These are phyloP conservation scores for Neoscytalidium dimidiatum DNA, from an alignment of 2,329 filamentous ascomycete genomes.

Conservation along the genomic window DNA sequence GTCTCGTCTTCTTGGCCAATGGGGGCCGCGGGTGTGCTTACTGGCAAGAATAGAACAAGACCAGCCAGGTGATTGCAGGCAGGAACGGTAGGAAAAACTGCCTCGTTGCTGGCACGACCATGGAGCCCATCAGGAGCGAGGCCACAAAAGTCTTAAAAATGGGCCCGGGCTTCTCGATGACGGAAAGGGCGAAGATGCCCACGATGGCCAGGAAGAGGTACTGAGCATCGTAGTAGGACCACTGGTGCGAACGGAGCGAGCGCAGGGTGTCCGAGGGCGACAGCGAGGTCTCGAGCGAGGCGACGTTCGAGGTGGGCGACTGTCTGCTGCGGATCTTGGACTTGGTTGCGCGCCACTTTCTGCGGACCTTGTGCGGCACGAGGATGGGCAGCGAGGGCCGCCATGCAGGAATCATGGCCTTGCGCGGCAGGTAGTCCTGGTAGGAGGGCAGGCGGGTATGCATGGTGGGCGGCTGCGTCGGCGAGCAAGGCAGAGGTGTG, in stretches of 20 bases:
- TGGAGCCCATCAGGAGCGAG: slow-evolving; percentile 65
- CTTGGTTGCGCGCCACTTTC: slow-evolving; percentile 60
- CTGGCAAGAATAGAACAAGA: slow-evolving; percentile 93
- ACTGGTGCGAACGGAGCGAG: slow-evolving; percentile 74
- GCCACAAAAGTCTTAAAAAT: slow-evolving; percentile 74
- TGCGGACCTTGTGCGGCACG: slow-evolving; percentile 65
- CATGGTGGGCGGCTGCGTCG: slow-evolving; percentile 6
- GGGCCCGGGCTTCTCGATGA: slow-evolving; percentile 78
- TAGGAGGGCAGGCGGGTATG: slow-evolving; percentile 19
- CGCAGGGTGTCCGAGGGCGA: slow-evolving; percentile 76
- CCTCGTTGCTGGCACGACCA: slow-evolving; percentile 79
- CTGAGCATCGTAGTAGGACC: slow-evolving; percentile 82
- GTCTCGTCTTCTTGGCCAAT: neutral
- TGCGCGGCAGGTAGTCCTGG: slow-evolving; percentile 19
- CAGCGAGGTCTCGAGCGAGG: slow-evolving; percentile 78
- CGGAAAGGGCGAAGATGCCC: slow-evolving; percentile 76
- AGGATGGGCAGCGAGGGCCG: slow-evolving; percentile 30
- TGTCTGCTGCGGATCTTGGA: slow-evolving; percentile 68
- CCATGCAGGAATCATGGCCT: slow-evolving; percentile 18
- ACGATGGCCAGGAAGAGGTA: slow-evolving; percentile 75
- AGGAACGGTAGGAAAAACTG: slow-evolving; percentile 91
- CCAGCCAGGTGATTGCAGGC: slow-evolving; percentile 80
- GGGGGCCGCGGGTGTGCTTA: slow-evolving; percentile 54
- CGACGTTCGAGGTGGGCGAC: slow-evolving; percentile 71
- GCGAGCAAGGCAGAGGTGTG: neutral